Evolutionary conservation across 202 grass and related monocot species (phyloP).

Genomic region (Dendrocalamus latiflorus): DNA sequence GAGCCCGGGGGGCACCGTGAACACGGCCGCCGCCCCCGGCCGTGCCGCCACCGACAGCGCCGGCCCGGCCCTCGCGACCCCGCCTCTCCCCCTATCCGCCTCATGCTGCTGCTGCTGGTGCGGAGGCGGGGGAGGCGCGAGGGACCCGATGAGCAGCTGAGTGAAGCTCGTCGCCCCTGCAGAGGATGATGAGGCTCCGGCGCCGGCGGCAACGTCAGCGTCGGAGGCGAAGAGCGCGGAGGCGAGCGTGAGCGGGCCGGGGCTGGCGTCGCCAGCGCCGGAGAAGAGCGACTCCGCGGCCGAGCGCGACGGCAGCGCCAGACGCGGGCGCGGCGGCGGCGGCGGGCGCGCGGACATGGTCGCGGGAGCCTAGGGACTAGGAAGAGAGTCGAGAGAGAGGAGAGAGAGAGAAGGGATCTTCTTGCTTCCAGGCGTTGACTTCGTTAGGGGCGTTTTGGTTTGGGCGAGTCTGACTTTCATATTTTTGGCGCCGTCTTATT

Average conservation of each 20-base stretch:
- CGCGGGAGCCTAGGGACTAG: not conserved
- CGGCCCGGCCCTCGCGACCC: constrained; percentile 35
- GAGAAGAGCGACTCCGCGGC: constrained; percentile 59
- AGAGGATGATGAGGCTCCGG: not conserved
- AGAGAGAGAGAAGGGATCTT: not conserved
- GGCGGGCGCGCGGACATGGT: constrained; percentile 55
- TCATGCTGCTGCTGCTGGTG: constrained; percentile 1
- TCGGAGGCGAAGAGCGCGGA: constrained; percentile 56
- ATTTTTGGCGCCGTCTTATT: too few species aligned
- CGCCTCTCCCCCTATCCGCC: constrained; percentile 34
- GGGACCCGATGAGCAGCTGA: constrained; percentile 67
- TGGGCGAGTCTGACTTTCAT: constrained; percentile 24
- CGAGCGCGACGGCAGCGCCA: constrained; percentile 59
- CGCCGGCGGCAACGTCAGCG: constrained; percentile 13
- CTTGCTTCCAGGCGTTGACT: constrained; percentile 44
- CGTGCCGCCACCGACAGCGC: constrained; percentile 45
- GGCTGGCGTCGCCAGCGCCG: too few species aligned
- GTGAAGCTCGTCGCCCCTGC: constrained; percentile 55
- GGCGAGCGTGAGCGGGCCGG: too few species aligned
- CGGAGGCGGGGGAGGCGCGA: constrained; percentile 23
- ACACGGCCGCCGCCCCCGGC: constrained; percentile 31
- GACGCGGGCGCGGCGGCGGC: constrained; percentile 52
- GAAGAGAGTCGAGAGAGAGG: too few species aligned
- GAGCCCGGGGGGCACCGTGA: constrained; percentile 63
- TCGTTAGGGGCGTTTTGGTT: not conserved